Base-by-base conservation (phyloP, 1,284 basidiomycete species). In the Ceratobasidium theobromae region DNA sequence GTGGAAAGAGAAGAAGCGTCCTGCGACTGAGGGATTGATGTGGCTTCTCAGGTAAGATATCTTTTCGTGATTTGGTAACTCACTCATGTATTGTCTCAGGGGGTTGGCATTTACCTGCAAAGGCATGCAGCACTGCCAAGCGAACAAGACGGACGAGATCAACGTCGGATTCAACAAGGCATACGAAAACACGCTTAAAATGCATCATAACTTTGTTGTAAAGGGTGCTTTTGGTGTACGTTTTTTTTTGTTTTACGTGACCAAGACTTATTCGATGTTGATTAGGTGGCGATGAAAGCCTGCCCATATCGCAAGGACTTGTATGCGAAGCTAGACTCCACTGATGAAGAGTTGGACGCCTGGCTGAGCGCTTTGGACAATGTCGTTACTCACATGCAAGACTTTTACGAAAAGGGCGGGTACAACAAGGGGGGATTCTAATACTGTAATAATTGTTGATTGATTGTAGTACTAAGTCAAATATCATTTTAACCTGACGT, bases 251-350 rank as follows among this genome's bases (percentile, higher is more conserved):
- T 53, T 40, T 45, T 30, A 18, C 28, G 41, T 21, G 43, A 45
- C 54, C 46, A 46, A 65, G 5, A 18, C 45, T 25, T 30, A 53
- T 30, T 58, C 28, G 48, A 40, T 69, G 8, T 49, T 0, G 57
- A 51, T 8, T 74, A 95, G 91, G 84, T 95, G 51, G 96, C 96
- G 4, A 94, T 99, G 93, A 97, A 91, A 74, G 94, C 95, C 0
- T 98, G 95, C 79, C 96, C 96, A 0, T 93, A 93, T 78, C 91
- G 95, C 68, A 84, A 82, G 16, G 88, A 88, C 72, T 96, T 99
- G 78, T 98, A 95, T 77, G 80, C 81, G 51, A 98, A 97, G 77
- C 85, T 99, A 52, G 91, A 91, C 21, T 81, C 85, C 49, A 80
- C 90, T 1, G 79, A 86, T 68, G 80, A 81, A 60, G 87, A 90